Evolutionary conservation across 371 early-diverging fungal species (phyloP).

Genomic region (Mortierella sp.): DNA sequence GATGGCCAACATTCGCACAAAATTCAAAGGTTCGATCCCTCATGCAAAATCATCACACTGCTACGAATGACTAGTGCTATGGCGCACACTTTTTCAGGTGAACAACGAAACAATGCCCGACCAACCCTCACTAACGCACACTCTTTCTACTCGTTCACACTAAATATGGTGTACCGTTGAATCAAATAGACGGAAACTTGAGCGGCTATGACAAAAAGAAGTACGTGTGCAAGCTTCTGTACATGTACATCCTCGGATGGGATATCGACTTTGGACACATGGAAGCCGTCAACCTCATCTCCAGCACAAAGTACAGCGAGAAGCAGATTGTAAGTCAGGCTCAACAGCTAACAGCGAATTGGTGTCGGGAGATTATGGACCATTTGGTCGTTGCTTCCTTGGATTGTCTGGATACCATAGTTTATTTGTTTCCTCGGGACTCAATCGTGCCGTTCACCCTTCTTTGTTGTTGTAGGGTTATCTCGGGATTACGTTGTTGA

Average conservation of each 20-base stretch:
- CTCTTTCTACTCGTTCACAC: background rate
- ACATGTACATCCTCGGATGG: conserved; percentile 99
- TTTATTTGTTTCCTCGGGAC: background rate
- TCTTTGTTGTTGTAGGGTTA: conserved; percentile 79
- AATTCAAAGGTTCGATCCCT: conserved; percentile 90
- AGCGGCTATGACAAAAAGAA: conserved; percentile 98
- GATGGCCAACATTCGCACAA: conserved; percentile 97
- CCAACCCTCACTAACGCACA: background rate
- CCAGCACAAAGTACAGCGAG: conserved; percentile 92
- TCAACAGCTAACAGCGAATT: background rate
- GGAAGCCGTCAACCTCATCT: conserved; percentile 94
- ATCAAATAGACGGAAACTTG: conserved; percentile 82
- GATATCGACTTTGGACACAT: conserved; percentile 97
- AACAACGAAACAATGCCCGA: no score
- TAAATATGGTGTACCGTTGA: no score
- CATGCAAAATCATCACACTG: background rate
- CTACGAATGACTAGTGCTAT: background rate
- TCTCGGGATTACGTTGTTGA: conserved; percentile 91
- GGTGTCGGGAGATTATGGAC: background rate
- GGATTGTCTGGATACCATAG: background rate
- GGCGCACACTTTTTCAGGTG: background rate
- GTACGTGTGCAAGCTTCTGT: conserved; percentile 97
- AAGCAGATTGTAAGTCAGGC: conserved; percentile 89
- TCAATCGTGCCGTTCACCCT: background rate
- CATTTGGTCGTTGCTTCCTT: background rate